Evolutionary conservation across 371 early-diverging fungal species (phyloP), one percentile per base, ranked within the genome.

Genomic region (Enterocytospora artemiae): DNA sequence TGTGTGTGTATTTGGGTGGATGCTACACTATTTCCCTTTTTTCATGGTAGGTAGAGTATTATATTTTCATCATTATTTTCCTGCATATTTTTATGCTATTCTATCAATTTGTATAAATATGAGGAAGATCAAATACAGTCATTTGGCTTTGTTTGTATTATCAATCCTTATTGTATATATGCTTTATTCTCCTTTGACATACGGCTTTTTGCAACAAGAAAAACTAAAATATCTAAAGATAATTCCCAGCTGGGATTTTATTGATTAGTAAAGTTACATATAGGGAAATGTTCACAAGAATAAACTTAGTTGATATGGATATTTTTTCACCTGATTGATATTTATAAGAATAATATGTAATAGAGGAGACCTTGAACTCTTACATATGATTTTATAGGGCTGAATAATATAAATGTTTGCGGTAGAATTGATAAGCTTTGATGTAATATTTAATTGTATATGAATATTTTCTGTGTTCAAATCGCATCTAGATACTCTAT

Each of bases 21-120:
- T 82, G 7, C 72, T 88, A 27, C 96, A 95, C 77, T 93, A 86
- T 77, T 49, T 90, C 0, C 92, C 94, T 2, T 94, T 93, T 79
- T 90, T 89, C 79, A 70, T 90, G 33, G 87, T 91, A 87, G 85
- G 84, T 7, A 86, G 94, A 24, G 88, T 88, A 73, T 79, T 92
- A n/a, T 96, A 94, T 74, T 76, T 93, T 45, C 94, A 94, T 75
- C 93, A 96, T 77, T 96, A 96, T 71, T 82, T 93, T 28, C 93
- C 94, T 3, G 85, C 89, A 0, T 82, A 91, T 32, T 93, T 93
- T 79, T 95, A 95, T 78, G 84, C 86, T 32, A 84, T 90, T 2
- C 39, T 66, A 25, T 56, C 54, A 31, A 2, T 70, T 24, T 51
- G 60, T 37, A 55, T 61, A 24, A 36, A 62, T 7, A 24, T 56